These are phyloP conservation scores for Anisodus acutangulus DNA, from an alignment of 257 asterid genomes.

Conservation along the genomic window DNA sequence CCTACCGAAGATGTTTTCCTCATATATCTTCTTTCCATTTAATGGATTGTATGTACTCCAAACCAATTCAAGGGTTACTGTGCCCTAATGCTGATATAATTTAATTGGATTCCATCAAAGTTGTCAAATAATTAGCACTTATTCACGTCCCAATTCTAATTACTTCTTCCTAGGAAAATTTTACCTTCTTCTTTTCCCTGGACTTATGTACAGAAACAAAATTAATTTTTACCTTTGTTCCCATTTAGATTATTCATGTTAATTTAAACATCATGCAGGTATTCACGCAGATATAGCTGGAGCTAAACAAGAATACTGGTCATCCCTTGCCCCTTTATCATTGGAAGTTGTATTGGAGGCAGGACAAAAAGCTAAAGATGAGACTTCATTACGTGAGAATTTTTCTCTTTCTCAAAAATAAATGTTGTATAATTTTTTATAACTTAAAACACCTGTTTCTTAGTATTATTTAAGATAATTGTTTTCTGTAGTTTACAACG, in stretches of 20 bases:
- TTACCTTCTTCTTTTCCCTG: background rate
- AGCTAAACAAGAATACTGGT: constrained; percentile 81
- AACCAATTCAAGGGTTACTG: background rate
- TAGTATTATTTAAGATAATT: constrained; percentile 8
- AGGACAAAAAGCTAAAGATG: constrained; percentile 70
- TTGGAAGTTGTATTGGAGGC: constrained; percentile 76
- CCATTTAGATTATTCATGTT: background rate
- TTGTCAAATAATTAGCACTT: too few species aligned
- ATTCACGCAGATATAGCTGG: constrained; percentile 77
- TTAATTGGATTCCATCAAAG: background rate
- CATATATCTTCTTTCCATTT: background rate
- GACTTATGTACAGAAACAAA: background rate
- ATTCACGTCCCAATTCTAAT: too few species aligned
- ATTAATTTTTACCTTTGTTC: background rate
- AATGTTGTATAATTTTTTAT: background rate
- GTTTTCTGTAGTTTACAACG: constrained; percentile 52
- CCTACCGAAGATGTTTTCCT: too few species aligned
- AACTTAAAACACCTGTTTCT: constrained; percentile 3
- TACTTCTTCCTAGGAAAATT: background rate
- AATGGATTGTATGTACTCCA: background rate
- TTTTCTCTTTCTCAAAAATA: background rate
- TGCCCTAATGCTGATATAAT: background rate
- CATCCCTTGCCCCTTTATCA: constrained; percentile 68
- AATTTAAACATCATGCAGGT: constrained; percentile 51
- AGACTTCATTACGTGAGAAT: constrained; percentile 52